Evolutionary conservation across 345 rosid genomes (phyloP).

Genomic region (Odontarrhena argentea): DNA sequence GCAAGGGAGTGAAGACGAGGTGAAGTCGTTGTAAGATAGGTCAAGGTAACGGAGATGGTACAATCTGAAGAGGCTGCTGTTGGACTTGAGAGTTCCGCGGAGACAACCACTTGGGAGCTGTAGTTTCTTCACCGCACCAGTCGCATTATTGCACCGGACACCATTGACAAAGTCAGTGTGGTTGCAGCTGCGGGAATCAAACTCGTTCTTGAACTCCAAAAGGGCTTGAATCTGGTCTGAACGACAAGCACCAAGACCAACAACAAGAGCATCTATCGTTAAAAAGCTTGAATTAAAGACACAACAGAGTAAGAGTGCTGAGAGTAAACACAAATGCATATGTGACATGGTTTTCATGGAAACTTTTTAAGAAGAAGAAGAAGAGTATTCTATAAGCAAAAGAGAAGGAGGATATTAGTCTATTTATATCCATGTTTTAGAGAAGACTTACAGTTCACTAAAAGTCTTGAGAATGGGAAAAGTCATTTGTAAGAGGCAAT

Average conservation of each 20-base stretch:
- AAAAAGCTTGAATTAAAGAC: not conserved
- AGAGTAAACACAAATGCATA: constrained; percentile 1
- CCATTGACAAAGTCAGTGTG: not conserved
- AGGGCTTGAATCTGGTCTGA: constrained; percentile 19
- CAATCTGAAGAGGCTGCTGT: constrained; percentile 28
- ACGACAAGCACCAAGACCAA: not conserved
- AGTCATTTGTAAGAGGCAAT: too few relatives aligned
- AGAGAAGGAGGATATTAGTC: not conserved
- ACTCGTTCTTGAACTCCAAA: constrained; percentile 21
- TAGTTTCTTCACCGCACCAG: not conserved
- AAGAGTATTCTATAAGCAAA: not conserved
- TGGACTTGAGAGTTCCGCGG: constrained; percentile 15
- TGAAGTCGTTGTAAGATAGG: constrained; percentile 23
- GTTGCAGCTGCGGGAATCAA: constrained; percentile 22
- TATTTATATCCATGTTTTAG: not conserved
- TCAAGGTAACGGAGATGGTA: constrained; percentile 15
- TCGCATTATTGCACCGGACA: not conserved
- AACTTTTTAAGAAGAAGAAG: not conserved
- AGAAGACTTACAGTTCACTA: too few relatives aligned
- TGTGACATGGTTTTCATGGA: not conserved
- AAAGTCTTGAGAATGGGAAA: too few relatives aligned
- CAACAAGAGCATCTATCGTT: constrained; percentile 4
- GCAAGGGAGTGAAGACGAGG: constrained; percentile 20
- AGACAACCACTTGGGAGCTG: constrained; percentile 20
- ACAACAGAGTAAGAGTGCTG: not conserved